A percentile compares a stretch with the other conserved stretches of the same genome.
Evolutionary conservation across 768 basidiomycete species (phyloP).

Genomic region (Royoungia palumana): DNA sequence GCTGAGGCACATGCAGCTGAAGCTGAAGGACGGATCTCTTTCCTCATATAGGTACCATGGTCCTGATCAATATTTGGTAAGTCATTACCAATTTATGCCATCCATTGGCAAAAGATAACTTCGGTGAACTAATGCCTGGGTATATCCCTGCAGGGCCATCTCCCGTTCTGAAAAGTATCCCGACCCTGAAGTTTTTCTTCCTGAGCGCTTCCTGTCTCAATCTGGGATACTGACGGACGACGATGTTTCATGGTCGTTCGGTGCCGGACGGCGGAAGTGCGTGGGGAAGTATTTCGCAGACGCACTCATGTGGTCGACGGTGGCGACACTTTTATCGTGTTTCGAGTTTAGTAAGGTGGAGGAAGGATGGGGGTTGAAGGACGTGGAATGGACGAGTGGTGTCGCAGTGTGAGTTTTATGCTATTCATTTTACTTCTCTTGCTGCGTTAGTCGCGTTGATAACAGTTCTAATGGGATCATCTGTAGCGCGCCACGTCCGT

Average conservation of each 20-base stretch:
- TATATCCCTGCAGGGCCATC: not conserved
- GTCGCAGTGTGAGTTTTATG: not conserved
- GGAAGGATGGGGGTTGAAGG: not conserved
- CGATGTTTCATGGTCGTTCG: not conserved
- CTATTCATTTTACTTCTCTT: too few species aligned
- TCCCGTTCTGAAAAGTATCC: conserved; percentile 2
- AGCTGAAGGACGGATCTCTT: not conserved
- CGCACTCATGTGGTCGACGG: conserved; percentile 1
- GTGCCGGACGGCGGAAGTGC: conserved; percentile 2
- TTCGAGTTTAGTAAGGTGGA: conserved; percentile 6
- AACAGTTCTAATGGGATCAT: not conserved
- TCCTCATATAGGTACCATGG: not conserved
- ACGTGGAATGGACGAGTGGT: conserved; percentile 3
- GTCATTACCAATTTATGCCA: not conserved
- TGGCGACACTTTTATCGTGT: conserved; percentile 4
- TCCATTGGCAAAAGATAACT: too few species aligned
- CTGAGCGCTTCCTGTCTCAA: conserved; percentile 2
- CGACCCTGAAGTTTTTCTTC: conserved; percentile 1
- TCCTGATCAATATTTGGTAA: conserved; percentile 2
- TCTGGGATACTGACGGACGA: not conserved
- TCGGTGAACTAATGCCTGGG: too few species aligned
- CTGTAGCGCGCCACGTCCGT: not conserved
- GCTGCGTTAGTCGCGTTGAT: not conserved
- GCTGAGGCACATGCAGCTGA: too few species aligned
- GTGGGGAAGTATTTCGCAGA: conserved; percentile 1